These are phyloP conservation scores for Saksenaea oblongispora DNA, from an alignment of 371 early-diverging fungal genomes.

Conservation along the genomic window DNA sequence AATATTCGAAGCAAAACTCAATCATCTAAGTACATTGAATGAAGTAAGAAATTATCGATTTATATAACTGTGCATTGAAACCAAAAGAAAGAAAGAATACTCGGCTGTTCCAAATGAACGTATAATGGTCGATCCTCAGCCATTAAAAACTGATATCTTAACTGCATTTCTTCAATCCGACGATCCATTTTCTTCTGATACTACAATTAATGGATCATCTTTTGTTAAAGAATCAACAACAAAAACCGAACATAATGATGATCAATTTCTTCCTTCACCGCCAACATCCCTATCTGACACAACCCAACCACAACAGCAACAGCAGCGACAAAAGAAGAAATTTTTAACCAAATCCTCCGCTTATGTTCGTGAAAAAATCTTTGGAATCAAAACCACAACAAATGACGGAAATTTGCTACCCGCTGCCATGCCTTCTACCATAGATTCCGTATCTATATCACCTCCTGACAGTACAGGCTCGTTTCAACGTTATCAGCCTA, in stretches of 20 bases:
- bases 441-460: background rate
- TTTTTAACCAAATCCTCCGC: background rate
- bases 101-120: background rate
- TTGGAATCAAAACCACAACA: background rate
- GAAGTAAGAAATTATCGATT: background rate
- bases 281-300: background rate
- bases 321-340: slow-evolving; percentile 4
- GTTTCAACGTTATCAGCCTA: background rate
- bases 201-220: background rate
- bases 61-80: background rate
- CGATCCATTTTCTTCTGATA: background rate
- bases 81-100: background rate
- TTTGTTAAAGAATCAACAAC: background rate
- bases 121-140: background rate
- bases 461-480: background rate
- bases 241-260: background rate
- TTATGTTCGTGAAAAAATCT: background rate
- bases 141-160: background rate
- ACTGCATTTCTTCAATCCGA: background rate
- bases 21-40: background rate
- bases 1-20: background rate
- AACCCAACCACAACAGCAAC: slow-evolving; percentile 2
- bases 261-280: background rate
- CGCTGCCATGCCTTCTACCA: background rate
- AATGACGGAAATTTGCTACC: background rate